phyloP scores from a whole-genome alignment of 2,329 filamentous ascomycete genomes.

The Colletotrichum sp. region DNA sequence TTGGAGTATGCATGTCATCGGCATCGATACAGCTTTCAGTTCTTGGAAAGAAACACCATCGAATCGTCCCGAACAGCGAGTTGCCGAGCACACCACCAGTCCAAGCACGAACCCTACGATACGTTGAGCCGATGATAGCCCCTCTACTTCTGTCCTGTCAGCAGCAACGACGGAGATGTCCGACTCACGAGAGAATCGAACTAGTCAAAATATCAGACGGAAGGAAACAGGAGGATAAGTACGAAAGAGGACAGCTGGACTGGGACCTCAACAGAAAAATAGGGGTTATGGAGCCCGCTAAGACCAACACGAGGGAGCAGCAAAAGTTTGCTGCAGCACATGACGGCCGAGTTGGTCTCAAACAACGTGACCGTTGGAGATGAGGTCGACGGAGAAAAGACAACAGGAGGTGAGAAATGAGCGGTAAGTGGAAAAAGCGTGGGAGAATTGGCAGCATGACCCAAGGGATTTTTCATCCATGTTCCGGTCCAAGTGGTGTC shows the following conservation, averaged over 20 bases:
- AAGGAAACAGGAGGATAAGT: background rate
- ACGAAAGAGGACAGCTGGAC: background rate
- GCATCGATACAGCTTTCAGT: background rate
- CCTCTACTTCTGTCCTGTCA: background rate
- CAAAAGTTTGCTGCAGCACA: background rate
- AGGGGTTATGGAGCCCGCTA: background rate
- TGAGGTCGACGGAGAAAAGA: background rate
- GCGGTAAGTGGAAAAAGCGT: conserved; percentile 3
- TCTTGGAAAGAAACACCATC: background rate
- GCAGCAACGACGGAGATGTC: background rate
- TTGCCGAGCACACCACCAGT: background rate
- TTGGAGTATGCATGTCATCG: background rate
- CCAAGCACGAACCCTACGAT: background rate
- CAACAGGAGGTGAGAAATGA: background rate
- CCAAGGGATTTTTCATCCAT: background rate
- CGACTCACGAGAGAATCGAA: background rate
- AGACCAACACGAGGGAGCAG: background rate
- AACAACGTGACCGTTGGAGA: background rate
- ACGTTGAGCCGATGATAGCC: background rate
- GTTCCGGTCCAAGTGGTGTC: background rate
- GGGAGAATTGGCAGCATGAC: background rate
- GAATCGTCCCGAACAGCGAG: background rate
- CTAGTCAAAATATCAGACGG: background rate
- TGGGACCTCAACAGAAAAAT: background rate
- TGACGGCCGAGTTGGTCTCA: background rate